A percentile compares a stretch with the other conserved stretches of the same genome.
Evolutionary conservation across 1,139 yeast genomes (phyloP).

Genomic region (Yamadazyma buinensis): DNA sequence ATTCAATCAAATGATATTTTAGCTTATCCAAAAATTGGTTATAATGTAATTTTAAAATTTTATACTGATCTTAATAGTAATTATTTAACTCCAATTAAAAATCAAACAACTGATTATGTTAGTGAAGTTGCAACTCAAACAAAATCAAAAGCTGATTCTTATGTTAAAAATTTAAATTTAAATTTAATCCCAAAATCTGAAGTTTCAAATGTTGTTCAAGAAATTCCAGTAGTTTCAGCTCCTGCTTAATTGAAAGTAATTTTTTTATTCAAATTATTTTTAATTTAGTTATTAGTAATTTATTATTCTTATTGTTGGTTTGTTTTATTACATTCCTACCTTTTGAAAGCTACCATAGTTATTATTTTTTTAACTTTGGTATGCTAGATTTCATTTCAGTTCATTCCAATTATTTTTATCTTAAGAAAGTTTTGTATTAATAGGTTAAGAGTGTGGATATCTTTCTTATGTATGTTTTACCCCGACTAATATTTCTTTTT

Average conservation of each 20-base stretch:
- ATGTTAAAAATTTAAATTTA: conserved; percentile 8
- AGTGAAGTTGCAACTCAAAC: conserved; percentile 32
- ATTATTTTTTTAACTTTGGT: no score
- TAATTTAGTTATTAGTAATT: no score
- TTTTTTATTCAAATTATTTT: not conserved
- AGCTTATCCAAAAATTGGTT: conserved; percentile 28
- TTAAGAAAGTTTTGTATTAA: no score
- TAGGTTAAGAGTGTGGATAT: no score
- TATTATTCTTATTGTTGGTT: no score
- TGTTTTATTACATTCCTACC: no score
- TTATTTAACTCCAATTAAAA: conserved; percentile 38
- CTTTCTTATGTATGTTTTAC: no score
- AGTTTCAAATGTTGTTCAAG: conserved; percentile 5
- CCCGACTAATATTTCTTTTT: no score
- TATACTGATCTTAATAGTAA: conserved; percentile 33
- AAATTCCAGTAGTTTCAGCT: conserved; percentile 9
- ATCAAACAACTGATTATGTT: conserved; percentile 39
- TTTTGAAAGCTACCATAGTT: no score
- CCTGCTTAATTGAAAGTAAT: conserved; percentile 3
- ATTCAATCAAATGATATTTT: conserved; percentile 25
- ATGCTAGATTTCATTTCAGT: no score
- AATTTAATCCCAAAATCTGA: conserved; percentile 12
- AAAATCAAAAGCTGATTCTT: conserved; percentile 34
- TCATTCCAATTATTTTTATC: no score
- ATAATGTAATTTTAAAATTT: conserved; percentile 33